Conservation (phyloP, 495 filamentous ascomycete genomes). For the Podospora didyma region DNA sequence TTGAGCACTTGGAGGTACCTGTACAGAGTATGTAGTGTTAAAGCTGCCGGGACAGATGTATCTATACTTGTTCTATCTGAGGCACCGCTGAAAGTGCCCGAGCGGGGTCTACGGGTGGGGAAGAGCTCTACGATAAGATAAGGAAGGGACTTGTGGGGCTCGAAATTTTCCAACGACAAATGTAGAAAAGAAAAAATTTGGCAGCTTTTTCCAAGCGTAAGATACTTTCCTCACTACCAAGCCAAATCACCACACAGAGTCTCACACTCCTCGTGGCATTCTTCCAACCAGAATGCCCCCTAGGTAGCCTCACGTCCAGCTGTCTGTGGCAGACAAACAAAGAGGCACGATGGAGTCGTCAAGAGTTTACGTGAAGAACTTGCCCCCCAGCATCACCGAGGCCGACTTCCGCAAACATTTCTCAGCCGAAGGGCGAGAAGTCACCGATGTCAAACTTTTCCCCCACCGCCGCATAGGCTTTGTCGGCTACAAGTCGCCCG, state of each 20-base stretch:
- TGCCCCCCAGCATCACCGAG: constrained; percentile 72
- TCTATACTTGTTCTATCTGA: no score
- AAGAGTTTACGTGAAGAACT: constrained; percentile 84
- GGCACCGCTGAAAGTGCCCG: neutral
- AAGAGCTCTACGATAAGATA: neutral
- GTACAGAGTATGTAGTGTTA: neutral
- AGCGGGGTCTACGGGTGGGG: neutral
- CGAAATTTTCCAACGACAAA: neutral
- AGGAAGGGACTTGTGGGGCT: neutral
- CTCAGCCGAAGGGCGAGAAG: constrained; percentile 58
- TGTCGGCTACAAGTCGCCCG: constrained; percentile 82
- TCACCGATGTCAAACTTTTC: constrained; percentile 90
- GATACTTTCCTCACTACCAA: neutral
- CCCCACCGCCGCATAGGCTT: constrained; percentile 89
- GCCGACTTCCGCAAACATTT: constrained; percentile 85
- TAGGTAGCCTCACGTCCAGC: constrained; percentile 20
- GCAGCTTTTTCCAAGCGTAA: neutral
- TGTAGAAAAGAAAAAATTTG: neutral
- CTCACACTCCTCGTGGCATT: constrained; percentile 5
- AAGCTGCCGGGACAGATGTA: no score
- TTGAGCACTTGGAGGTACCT: neutral
- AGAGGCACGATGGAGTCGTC: constrained; percentile 58
- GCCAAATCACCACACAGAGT: neutral
- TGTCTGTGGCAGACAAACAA: constrained; percentile 18
- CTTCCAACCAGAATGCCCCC: constrained; percentile 16